Percentiles rank a stretch among this genome's conserved stretches.
Conservation (phyloP, 345 rosid genomes). For the Excoecaria agallocha region DNA sequence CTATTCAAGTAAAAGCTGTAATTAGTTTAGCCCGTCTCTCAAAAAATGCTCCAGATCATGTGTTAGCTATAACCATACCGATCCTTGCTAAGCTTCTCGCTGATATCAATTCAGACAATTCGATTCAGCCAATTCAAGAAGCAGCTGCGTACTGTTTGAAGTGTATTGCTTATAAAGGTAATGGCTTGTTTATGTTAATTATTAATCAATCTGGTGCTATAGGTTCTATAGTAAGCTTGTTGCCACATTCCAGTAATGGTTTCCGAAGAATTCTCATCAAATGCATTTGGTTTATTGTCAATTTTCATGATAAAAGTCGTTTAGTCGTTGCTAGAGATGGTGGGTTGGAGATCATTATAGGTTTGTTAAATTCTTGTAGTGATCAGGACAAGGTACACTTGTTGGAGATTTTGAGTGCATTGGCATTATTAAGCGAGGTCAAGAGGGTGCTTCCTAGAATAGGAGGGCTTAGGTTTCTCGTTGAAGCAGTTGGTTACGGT, state of each 20-base stretch:
- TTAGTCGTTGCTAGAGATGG: constrained; percentile 36
- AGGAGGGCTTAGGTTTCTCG: constrained; percentile 51
- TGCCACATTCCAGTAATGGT: constrained; percentile 26
- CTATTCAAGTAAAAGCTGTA: constrained; percentile 37
- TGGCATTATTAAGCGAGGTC: constrained; percentile 45
- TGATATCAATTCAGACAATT: constrained; percentile 17
- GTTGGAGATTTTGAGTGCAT: constrained; percentile 61
- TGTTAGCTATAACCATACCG: constrained; percentile 33
- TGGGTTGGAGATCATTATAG: constrained; percentile 45
- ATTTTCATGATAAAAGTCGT: constrained; percentile 38
- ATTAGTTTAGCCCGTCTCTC: constrained; percentile 37
- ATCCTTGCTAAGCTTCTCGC: constrained; percentile 38
- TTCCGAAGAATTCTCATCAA: constrained; percentile 32
- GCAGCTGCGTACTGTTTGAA: constrained; percentile 46
- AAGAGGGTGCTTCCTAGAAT: constrained; percentile 41
- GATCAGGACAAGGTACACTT: constrained; percentile 38
- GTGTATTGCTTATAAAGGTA: constrained; percentile 39
- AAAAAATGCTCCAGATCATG: constrained; percentile 29
- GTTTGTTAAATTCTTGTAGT: constrained; percentile 33
- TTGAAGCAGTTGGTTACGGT: constrained; percentile 48
- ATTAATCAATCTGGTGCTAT: constrained; percentile 48
- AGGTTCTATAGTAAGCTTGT: constrained; percentile 35
- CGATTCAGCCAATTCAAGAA: constrained; percentile 28
- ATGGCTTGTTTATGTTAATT: constrained; percentile 33
- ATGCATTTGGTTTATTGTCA: constrained; percentile 50